phyloP scores from a whole-genome alignment of 352 stramenopile species.

The Phytopythium sindhum region DNA sequence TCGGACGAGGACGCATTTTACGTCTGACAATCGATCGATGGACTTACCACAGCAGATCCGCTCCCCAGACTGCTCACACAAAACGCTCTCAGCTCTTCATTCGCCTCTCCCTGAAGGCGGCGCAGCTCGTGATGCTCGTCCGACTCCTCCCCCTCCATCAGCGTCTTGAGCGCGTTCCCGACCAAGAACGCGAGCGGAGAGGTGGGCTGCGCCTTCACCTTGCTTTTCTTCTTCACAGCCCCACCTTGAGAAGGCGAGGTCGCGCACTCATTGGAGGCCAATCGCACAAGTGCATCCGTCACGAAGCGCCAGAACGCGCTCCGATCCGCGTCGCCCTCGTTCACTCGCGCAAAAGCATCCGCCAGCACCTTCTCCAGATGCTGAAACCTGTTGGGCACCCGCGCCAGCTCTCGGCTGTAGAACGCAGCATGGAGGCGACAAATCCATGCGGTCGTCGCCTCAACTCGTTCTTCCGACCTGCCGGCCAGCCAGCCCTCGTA shows the following conservation, averaged over 20 bases:
- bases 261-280: conserved; percentile 16
- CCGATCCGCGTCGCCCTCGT: background rate
- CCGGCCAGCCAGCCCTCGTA: background rate
- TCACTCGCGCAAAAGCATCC: conserved; percentile 18
- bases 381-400: conserved; percentile 47
- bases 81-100: conserved; percentile 25
- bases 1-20: background rate
- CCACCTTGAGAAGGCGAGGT: background rate
- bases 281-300: conserved; percentile 32
- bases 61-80: conserved; percentile 20
- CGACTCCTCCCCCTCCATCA: conserved; percentile 9
- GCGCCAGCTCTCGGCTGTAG: conserved; percentile 17
- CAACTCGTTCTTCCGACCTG: background rate
- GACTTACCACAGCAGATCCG: conserved; percentile 12
- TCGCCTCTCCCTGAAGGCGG: conserved; percentile 19
- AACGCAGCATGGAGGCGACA: conserved; percentile 25
- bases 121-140: conserved; percentile 10
- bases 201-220: conserved; percentile 40
- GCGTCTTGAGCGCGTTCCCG: conserved; percentile 44
- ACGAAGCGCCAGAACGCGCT: conserved; percentile 35
- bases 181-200: conserved; percentile 52
- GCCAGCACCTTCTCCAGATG: conserved; percentile 36
- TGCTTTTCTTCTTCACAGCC: conserved; percentile 20
- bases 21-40: background rate
- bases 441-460: conserved; percentile 15